Evolutionary conservation across 2,329 filamentous ascomycete genomes (phyloP), one percentile per base, ranked within the genome.

Genomic region (Fusarium pseudocircinatum): DNA sequence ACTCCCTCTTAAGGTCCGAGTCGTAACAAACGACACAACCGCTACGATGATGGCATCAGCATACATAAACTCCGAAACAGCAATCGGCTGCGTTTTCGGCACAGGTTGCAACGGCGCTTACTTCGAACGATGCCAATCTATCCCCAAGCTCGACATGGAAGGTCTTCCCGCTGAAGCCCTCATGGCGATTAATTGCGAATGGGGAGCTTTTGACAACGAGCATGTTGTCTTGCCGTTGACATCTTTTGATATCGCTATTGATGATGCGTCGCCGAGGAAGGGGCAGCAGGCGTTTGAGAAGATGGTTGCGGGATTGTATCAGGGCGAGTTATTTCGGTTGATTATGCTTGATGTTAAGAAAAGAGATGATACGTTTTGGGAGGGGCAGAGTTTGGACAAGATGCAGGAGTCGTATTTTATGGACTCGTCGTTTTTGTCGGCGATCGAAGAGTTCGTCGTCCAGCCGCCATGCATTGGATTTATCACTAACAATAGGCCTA

Each of bases 81-180:
- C 91, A 83, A 96, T 98, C 78, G 96, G 96, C 60, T 98, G 95
- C 83, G 99, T 99, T 80, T 99, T 99, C 79, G 96, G 96, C 77
- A 99, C 96, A 11, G 96, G 96, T 63, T 98, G 96, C 85, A 99
- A 99, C 79, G 96, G 96, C 40, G 96, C 96, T 32, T 99, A 99
- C 85, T 97, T 99, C 92, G 96, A 99, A 83, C 85, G 96, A 78
- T 93, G 90, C 72, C 94, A 94, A 71, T 93, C 92, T 15, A 94
- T 98, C 71, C 95, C 95, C 72, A 99, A 99, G 87, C 90, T 99
- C 49, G 94, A 93, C 14, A 91, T 97, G 84, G 90, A 97, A 87
- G 96, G 96, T 77, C 89, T 98, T 36, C 92, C 94, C 47, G 86
- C 94, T 0, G 39, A 67, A 1, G 91, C 95, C 63, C 90, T 91